These are phyloP conservation scores for Lasiodiplodia gonubiensis DNA, from an alignment of 2,329 filamentous ascomycete species.

Conservation along the genomic window DNA sequence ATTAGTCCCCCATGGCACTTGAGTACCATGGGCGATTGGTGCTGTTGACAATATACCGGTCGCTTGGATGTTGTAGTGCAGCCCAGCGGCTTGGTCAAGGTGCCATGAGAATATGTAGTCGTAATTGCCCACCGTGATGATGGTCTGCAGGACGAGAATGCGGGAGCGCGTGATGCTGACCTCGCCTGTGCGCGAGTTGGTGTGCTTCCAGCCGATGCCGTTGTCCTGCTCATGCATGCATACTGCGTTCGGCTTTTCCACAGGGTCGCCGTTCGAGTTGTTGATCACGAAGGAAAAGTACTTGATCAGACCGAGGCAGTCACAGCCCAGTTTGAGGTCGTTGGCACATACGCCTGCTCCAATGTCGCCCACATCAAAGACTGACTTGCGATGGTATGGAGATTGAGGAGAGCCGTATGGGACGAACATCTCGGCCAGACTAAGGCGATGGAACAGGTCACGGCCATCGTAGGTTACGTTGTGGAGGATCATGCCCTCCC, in stretches of 20 bases:
- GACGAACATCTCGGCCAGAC: conserved; percentile 53
- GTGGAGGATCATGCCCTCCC: conserved; percentile 51
- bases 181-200: conserved; percentile 36
- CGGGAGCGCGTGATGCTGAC: conserved; percentile 35
- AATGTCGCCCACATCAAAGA: conserved; percentile 53
- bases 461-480: conserved; percentile 49
- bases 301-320: conserved; percentile 53
- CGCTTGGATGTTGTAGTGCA: conserved; percentile 32
- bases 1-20: conserved; percentile 31
- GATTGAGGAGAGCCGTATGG: conserved; percentile 51
- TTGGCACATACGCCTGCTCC: conserved; percentile 53
- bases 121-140: conserved; percentile 40
- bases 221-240: conserved; percentile 49
- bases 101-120: conserved; percentile 36
- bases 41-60: conserved; percentile 33
- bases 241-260: conserved; percentile 50
- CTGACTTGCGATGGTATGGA: conserved; percentile 51
- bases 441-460: conserved; percentile 51
- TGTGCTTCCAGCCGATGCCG: conserved; percentile 40
- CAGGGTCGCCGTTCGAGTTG: conserved; percentile 42
- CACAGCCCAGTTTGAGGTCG: conserved; percentile 50
- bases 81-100: conserved; percentile 32
- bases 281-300: conserved; percentile 51
- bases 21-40: conserved; percentile 28
- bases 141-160: conserved; percentile 37